Conservation (phyloP, 805 yeast species). For the Candida dajiaensis region DNA sequence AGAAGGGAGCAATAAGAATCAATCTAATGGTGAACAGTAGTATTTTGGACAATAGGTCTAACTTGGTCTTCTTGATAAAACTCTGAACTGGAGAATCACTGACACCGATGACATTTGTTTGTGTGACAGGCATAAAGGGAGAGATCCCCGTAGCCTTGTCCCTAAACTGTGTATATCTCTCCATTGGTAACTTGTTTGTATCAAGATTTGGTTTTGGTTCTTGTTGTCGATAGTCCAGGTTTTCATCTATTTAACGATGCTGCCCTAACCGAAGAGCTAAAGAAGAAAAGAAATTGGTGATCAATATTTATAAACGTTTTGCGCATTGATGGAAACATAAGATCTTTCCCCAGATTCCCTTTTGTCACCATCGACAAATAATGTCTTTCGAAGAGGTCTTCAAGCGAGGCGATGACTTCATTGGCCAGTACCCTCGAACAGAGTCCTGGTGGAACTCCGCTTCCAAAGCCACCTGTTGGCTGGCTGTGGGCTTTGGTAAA, state of each 20-base stretch:
- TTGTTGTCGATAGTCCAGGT: no score
- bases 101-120: conserved; percentile 18
- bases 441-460: conserved; percentile 57
- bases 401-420: conserved; percentile 66
- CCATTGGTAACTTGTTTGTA: conserved; percentile 44
- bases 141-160: conserved; percentile 93
- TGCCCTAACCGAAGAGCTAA: neutral
- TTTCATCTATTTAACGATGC: no score
- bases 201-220: neutral
- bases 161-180: conserved; percentile 76
- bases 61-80: conserved; percentile 1
- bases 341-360: neutral
- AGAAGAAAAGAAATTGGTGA: neutral
- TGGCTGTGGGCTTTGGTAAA: conserved; percentile 62
- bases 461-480: conserved; percentile 62
- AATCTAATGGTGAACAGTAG: conserved; percentile 19
- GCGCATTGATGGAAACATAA: neutral
- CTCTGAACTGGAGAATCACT: conserved; percentile 4
- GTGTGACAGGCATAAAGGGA: conserved; percentile 66
- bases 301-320: neutral
- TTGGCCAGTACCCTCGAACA: conserved; percentile 55
- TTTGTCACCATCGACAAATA: neutral
- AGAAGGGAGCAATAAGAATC: conserved; percentile 17
- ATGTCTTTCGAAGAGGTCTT: conserved; percentile 72
- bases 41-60: conserved; percentile 13